Conservation (phyloP, 768 basidiomycete genomes). For the Obba rivulosa region DNA sequence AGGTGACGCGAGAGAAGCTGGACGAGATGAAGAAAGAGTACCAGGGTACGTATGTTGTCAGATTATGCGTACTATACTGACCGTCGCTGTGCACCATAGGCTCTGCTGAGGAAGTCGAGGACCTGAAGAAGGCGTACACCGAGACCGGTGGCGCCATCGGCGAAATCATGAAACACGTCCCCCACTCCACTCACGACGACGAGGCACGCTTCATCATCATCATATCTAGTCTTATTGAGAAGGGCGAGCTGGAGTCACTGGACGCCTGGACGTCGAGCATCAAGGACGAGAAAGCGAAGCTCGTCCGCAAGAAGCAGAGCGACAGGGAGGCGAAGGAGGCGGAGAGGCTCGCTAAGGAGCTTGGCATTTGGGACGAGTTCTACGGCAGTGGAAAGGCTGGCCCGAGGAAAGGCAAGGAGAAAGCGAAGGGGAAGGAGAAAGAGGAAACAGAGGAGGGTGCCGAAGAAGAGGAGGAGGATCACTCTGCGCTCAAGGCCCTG, state of each 20-base stretch:
- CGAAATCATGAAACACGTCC: slow-evolving; percentile 79
- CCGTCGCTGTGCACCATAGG: slow-evolving; percentile 38
- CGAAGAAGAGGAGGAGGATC: slow-evolving; percentile 51
- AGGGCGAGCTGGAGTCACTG: slow-evolving; percentile 50
- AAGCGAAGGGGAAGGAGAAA: slow-evolving; percentile 48
- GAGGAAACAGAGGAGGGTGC: slow-evolving; percentile 24
- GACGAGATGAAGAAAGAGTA: slow-evolving; percentile 94
- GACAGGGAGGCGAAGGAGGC: slow-evolving; percentile 82
- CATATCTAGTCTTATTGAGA: slow-evolving; percentile 62
- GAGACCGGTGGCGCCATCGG: slow-evolving; percentile 70
- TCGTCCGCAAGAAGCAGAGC: slow-evolving; percentile 66
- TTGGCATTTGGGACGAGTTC: slow-evolving; percentile 94
- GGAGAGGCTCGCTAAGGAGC: slow-evolving; percentile 74
- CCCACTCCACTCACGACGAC: slow-evolving; percentile 80
- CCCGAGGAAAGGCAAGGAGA: slow-evolving; percentile 49
- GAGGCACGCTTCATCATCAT: slow-evolving; percentile 75
- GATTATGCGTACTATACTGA: background rate
- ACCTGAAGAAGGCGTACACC: slow-evolving; percentile 71
- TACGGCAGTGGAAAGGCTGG: slow-evolving; percentile 72
- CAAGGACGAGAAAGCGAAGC: slow-evolving; percentile 75
- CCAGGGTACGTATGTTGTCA: slow-evolving; percentile 54
- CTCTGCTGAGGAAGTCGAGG: slow-evolving; percentile 78
- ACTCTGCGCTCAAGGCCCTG: slow-evolving; percentile 70
- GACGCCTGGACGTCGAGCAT: slow-evolving; percentile 63
- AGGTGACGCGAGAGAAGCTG: slow-evolving; percentile 78